A percentile compares a stretch with the other conserved stretches of the same genome.
phyloP scores from a whole-genome alignment of 2,329 filamentous ascomycete genomes.

The Exophiala spinifera region DNA sequence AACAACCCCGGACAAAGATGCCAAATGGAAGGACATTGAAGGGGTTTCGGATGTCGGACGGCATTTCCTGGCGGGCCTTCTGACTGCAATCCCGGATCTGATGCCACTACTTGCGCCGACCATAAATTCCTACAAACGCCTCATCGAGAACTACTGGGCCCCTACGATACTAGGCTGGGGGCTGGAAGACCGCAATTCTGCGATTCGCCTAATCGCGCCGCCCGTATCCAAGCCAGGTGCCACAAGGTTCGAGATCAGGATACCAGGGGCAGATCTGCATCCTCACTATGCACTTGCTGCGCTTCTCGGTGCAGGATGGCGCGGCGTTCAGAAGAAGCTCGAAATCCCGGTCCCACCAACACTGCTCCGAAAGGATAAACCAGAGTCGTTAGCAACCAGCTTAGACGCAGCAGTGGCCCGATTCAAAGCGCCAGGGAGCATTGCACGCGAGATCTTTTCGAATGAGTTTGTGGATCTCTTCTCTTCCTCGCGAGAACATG shows the following conservation, averaged over 20 bases:
- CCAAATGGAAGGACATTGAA: slow-evolving; percentile 69
- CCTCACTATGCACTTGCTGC: slow-evolving; percentile 81
- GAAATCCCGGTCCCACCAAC: slow-evolving; percentile 76
- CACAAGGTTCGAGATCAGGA: slow-evolving; percentile 86
- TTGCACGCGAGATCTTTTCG: slow-evolving; percentile 92
- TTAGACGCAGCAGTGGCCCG: slow-evolving; percentile 75
- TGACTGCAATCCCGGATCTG: slow-evolving; percentile 83
- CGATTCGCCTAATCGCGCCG: slow-evolving; percentile 81
- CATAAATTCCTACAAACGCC: slow-evolving; percentile 93
- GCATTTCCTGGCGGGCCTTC: slow-evolving; percentile 84
- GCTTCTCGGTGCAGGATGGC: slow-evolving; percentile 80
- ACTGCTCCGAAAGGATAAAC: slow-evolving; percentile 76
- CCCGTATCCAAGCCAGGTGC: slow-evolving; percentile 78
- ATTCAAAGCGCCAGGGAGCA: slow-evolving; percentile 72
- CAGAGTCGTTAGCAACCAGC: slow-evolving; percentile 73
- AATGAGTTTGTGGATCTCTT: slow-evolving; percentile 94
- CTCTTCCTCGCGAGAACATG: slow-evolving; percentile 88
- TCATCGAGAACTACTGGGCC: slow-evolving; percentile 98
- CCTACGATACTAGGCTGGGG: slow-evolving; percentile 96
- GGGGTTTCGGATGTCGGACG: slow-evolving; percentile 81
- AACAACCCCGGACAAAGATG: slow-evolving; percentile 64
- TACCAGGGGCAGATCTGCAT: slow-evolving; percentile 87
- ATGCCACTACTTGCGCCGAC: slow-evolving; percentile 94
- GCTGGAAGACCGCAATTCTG: slow-evolving; percentile 86
- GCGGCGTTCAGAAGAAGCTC: slow-evolving; percentile 87